Percentiles rank a stretch among this genome's conserved stretches.
These are phyloP conservation scores for Fibroporia radiculosa DNA, from an alignment of 768 basidiomycete genomes.

Conservation along the genomic window DNA sequence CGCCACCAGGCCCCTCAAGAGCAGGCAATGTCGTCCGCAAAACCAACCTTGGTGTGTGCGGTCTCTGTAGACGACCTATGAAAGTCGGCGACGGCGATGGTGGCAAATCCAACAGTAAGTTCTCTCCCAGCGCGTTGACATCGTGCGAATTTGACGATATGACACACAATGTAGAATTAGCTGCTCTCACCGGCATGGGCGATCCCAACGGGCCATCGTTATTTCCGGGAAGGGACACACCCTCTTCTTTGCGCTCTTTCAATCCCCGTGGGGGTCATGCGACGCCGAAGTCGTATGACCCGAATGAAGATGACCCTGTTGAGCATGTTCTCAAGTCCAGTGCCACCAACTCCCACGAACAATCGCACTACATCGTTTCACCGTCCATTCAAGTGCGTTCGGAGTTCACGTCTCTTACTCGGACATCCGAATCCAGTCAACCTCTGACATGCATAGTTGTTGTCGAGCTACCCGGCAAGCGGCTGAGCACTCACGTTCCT, in stretches of 20 bases:
- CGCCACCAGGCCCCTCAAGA: constrained; percentile 54
- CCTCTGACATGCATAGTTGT: constrained; percentile 91
- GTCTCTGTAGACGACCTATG: constrained; percentile 96
- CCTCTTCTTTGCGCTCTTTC: constrained; percentile 30
- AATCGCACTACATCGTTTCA: constrained; percentile 71
- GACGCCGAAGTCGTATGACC: constrained; percentile 43
- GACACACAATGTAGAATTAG: constrained; percentile 60
- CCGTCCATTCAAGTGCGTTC: constrained; percentile 92
- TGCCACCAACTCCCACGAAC: constrained; percentile 31
- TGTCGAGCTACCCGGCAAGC: constrained; percentile 83
- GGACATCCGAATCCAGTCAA: constrained; percentile 63
- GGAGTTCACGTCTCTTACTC: constrained; percentile 78
- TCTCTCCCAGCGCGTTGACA: neutral
- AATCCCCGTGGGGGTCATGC: constrained; percentile 13
- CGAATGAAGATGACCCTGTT: constrained; percentile 75
- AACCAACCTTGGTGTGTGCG: constrained; percentile 87
- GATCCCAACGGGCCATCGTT: constrained; percentile 45
- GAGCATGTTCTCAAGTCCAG: constrained; percentile 24
- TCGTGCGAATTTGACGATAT: constrained; percentile 7
- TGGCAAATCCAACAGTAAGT: constrained; percentile 81
- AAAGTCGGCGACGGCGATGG: constrained; percentile 85
- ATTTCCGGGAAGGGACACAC: constrained; percentile 66
- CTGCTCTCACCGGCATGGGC: constrained; percentile 87
- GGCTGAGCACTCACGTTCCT: constrained; percentile 28
- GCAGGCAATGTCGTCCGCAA: constrained; percentile 38